phyloP scores from a whole-genome alignment of 371 early-diverging fungal genomes.

The Batrachochytrium dendrobatidis region DNA sequence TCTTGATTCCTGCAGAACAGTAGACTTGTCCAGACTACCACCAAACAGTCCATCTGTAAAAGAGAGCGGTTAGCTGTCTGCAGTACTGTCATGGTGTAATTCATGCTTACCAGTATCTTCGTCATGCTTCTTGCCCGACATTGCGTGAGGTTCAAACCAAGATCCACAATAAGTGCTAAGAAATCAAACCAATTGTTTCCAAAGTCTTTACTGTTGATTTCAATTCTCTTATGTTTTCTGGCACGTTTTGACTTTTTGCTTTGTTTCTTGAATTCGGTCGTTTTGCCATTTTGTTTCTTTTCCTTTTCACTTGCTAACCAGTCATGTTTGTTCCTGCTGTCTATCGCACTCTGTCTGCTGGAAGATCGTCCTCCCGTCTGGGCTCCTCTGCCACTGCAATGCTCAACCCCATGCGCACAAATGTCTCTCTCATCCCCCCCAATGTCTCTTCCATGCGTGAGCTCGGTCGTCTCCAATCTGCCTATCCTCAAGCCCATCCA shows the following conservation, averaged over 20 bases:
- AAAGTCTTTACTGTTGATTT: too few species aligned
- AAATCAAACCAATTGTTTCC: too few species aligned
- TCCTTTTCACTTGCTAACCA: too few species aligned
- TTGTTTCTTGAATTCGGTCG: too few species aligned
- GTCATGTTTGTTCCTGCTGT: neutral
- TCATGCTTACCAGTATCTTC: constrained; percentile 7
- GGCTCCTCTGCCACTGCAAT: neutral
- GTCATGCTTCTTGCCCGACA: too few species aligned
- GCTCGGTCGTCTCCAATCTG: constrained; percentile 31
- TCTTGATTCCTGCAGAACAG: constrained; percentile 92
- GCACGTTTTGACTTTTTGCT: too few species aligned
- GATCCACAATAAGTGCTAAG: too few species aligned
- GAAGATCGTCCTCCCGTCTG: neutral
- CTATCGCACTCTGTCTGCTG: constrained; percentile 2
- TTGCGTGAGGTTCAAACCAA: too few species aligned
- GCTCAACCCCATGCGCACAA: constrained; percentile 21
- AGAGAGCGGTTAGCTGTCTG: too few species aligned
- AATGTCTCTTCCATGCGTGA: constrained; percentile 39
- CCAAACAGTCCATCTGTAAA: constrained; percentile 30
- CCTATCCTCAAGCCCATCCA: constrained; percentile 47
- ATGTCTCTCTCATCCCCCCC: constrained; percentile 39
- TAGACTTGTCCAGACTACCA: constrained; percentile 83
- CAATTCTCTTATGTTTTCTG: too few species aligned
- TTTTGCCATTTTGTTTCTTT: too few species aligned
- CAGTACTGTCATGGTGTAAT: neutral